phyloP scores from a whole-genome alignment of 306 rosid genomes.

The Astragalus membranaceus region DNA sequence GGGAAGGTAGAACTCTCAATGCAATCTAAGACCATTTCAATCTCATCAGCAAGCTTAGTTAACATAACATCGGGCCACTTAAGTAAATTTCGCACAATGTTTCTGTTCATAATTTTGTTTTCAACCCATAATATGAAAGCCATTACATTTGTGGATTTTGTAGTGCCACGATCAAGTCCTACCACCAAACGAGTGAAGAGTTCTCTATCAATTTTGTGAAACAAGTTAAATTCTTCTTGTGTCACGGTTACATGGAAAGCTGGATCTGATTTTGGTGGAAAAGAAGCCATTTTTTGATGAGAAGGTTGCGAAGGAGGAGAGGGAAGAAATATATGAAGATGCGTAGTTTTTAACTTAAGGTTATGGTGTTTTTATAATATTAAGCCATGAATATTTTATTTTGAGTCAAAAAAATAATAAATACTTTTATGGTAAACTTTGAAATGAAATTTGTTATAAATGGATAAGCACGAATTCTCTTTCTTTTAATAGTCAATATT shows the following conservation, averaged over 20 bases:
- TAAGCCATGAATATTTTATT: neutral
- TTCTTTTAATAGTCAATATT: neutral
- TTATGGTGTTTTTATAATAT: neutral
- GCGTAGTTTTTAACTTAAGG: no score
- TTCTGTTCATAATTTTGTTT: neutral
- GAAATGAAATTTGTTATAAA: neutral
- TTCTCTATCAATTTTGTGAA: slow-evolving; percentile 51
- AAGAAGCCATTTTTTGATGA: neutral
- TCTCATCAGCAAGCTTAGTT: slow-evolving; percentile 33
- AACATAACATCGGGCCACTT: slow-evolving; percentile 16
- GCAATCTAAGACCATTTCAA: slow-evolving; percentile 25
- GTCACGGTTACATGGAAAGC: neutral
- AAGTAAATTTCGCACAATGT: neutral
- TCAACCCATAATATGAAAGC: slow-evolving; percentile 68
- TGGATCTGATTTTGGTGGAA: neutral
- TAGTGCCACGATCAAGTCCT: slow-evolving; percentile 29
- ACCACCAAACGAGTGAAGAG: slow-evolving; percentile 40
- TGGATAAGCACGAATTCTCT: neutral
- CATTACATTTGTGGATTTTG: slow-evolving; percentile 40
- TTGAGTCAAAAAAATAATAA: no score
- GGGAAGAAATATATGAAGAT: no score
- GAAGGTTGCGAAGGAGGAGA: neutral
- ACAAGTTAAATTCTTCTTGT: slow-evolving; percentile 42
- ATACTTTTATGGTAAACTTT: neutral
- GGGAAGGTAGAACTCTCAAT: slow-evolving; percentile 25